Base-by-base conservation (phyloP, 352 stramenopile genomes). In the Phytopythium helicoides region DNA sequence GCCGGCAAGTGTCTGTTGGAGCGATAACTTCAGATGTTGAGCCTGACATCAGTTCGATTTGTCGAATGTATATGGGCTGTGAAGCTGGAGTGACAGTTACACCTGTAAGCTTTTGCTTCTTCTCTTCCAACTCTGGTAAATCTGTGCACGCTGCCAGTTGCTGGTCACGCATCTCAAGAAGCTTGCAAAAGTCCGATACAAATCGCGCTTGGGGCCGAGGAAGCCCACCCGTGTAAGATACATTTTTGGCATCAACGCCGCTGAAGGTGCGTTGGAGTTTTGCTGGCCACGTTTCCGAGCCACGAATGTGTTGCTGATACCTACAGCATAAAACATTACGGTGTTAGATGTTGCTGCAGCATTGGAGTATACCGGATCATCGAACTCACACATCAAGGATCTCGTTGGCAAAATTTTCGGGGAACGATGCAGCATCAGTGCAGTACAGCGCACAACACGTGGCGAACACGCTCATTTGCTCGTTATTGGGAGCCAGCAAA, bases 391-490 rank as follows among this genome's bases (percentile, higher is more conserved):
- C 79, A 45, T 87, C 69, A 3, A 93, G 76, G 7, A 93, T 52
- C 37, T 93, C 81, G 18, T 78, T 76, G 15, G 68, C 70, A 62
- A 91, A 88, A 40, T 78, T 87, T 42, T 81, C 71, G 14, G 83
- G 83, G 31, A 88, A 89, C 1, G 68, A 77, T 6, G 56, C 72
- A 12, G 73, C 76, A 25, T 89, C 75, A 0, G 79, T 90, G 44
- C 78, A 81, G 45, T 95, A 95, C 0, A 95, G 58, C 33, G 86
- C 83, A 41, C 81, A 92, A 54, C 86, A 95, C 1, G 86, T 92
- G n/a, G 83, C 75, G 66, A 92, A 95, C 5, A 95, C 76, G 52
- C 81, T 92, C 71, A 92, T 89, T 54, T 95, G 86, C 34, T 95
- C 82, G 37, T 93, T 91, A 58, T 89, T 93, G 0, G 86, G 86